phyloP scores from a whole-genome alignment of 2,329 filamentous ascomycete species.

The Fusarium agapanthi region DNA sequence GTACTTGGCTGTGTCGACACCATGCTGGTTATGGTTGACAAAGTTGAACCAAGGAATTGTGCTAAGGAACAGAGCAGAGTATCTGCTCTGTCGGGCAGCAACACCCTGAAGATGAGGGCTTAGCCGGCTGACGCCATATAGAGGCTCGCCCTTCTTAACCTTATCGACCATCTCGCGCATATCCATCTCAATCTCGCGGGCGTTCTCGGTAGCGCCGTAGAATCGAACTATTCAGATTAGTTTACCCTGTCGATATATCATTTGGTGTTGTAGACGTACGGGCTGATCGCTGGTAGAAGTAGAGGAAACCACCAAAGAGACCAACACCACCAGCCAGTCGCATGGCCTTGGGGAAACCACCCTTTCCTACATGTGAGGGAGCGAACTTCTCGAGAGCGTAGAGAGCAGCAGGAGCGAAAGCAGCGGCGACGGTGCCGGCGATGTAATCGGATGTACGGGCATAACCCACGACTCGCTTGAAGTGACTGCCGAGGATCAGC shows the following conservation, averaged over 20 bases:
- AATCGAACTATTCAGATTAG: slow-evolving; percentile 75
- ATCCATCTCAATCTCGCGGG: slow-evolving; percentile 91
- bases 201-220: slow-evolving; percentile 93
- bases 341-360: slow-evolving; percentile 84
- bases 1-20: slow-evolving; percentile 98
- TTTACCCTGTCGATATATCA: not conserved
- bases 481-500: slow-evolving; percentile 70
- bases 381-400: slow-evolving; percentile 83
- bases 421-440: slow-evolving; percentile 72
- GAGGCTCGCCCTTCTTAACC: slow-evolving; percentile 88
- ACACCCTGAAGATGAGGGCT: slow-evolving; percentile 94
- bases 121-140: slow-evolving; percentile 84
- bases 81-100: slow-evolving; percentile 90
- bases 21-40: slow-evolving; percentile 95
- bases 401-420: slow-evolving; percentile 78
- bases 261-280: slow-evolving; percentile 63
- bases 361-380: slow-evolving; percentile 84
- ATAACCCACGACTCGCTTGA: slow-evolving; percentile 89
- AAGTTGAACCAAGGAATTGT: slow-evolving; percentile 98
- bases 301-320: slow-evolving; percentile 79
- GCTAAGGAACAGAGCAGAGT: slow-evolving; percentile 83
- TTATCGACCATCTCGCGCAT: slow-evolving; percentile 98
- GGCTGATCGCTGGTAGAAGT: slow-evolving; percentile 84
- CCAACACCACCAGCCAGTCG: slow-evolving; percentile 79
- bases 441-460: slow-evolving; percentile 86